Conservation (phyloP, 768 basidiomycete species). For the Calocybe cyanea region DNA sequence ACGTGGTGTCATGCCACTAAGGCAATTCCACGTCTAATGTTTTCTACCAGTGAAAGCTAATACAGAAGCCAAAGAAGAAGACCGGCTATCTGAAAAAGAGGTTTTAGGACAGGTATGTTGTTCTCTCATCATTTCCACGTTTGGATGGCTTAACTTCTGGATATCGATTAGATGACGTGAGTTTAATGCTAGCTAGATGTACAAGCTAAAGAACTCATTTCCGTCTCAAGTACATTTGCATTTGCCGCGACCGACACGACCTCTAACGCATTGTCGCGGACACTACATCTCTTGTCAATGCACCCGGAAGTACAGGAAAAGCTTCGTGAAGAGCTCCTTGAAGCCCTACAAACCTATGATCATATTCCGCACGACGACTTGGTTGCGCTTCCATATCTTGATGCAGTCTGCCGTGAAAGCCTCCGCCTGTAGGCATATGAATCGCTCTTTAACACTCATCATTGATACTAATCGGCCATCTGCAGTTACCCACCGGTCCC, state of each 20-base stretch:
- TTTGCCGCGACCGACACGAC: neutral
- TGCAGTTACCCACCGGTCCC: neutral
- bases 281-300: constrained; percentile 22
- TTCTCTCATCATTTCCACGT: no score
- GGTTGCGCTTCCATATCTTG: constrained; percentile 30
- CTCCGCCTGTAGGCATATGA: constrained; percentile 29
- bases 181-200: no score
- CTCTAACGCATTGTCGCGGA: constrained; percentile 25
- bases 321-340: constrained; percentile 31
- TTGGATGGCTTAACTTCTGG: no score
- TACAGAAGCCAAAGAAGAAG: constrained; percentile 20
- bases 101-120: constrained; percentile 26
- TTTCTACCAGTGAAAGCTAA: constrained; percentile 28
- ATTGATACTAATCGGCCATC: neutral
- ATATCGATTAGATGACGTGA: no score
- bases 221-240: neutral
- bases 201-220: no score
- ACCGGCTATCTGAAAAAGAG: constrained; percentile 25
- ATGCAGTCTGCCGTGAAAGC: constrained; percentile 37
- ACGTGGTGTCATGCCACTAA: neutral
- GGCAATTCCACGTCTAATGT: neutral
- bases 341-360: constrained; percentile 17
- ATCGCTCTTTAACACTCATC: no score
- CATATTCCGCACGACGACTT: constrained; percentile 36
- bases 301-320: constrained; percentile 18